Base-by-base conservation (phyloP, 2,329 filamentous ascomycete species). In the Zymoseptoria passerinii region DNA sequence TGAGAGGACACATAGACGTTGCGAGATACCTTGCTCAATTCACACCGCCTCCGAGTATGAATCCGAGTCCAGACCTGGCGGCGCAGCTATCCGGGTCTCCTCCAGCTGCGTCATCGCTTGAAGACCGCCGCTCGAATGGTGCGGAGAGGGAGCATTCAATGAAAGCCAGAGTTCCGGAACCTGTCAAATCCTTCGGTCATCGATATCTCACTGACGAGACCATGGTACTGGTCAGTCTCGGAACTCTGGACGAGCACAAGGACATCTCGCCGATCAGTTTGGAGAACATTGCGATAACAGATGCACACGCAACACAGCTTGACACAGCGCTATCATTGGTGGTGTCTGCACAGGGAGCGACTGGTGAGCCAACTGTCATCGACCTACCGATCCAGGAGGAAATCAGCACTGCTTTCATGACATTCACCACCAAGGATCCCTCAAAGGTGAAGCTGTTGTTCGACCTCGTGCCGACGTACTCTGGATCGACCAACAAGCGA, bases 181-280 rank as follows among this genome's bases (percentile, higher is more conserved):
- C 92, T 4, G 83, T 97, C 64, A 97, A 97, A 75, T 89, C 90
- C 1, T 99, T 97, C 73, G 94, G 94, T 57, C 94, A 99, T 78
- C 85, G 92, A 56, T 99, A 97, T 74, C 81, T 99, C 54, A 95
- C 85, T 18, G 84, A 95, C 54, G 87, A 95, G 68, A 89, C 89
- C 62, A 86, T 99, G 78, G 83, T 99, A 3, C 80, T 97, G 53
- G 92, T 99, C 67, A 96, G 90, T 68, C 78, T 99, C 8, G 94
- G 94, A 0, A 92, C 90, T 0, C 96, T 96, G 89, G 94, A 99
- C 70, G 89, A 89, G 91, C 56, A 96, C 94, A 74, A 81, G 52
- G 60, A 84, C 35, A 77, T 87, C 4, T 84, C 90, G 51, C 86
- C 92, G 0, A 92, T 99, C 51, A 89, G 85, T 63, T 80, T 99